phyloP scores from a whole-genome alignment of 352 stramenopile species.

The Globisporangium acanthophoron region DNA sequence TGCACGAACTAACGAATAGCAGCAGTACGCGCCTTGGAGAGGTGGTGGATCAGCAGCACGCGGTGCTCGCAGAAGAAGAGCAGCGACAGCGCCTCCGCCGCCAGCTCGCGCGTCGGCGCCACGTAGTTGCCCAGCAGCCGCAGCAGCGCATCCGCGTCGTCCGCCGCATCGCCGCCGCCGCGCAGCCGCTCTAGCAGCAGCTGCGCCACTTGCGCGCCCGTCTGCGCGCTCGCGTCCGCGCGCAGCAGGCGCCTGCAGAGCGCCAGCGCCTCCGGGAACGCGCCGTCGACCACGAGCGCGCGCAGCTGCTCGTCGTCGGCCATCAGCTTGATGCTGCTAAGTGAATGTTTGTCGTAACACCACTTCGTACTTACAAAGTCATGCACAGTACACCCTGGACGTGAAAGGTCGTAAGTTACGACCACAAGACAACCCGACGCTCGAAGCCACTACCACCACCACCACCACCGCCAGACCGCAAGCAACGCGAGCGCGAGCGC shows the following conservation, averaged over 20 bases:
- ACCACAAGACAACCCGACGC: too few relatives aligned
- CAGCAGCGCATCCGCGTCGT: slow-evolving; percentile 69
- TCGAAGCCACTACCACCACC: too few relatives aligned
- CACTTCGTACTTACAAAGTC: not conserved
- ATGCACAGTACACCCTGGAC: too few relatives aligned
- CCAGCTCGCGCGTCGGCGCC: slow-evolving; percentile 61
- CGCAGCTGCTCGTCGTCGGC: slow-evolving; percentile 25
- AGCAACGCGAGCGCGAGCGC: too few relatives aligned
- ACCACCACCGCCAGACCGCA: too few relatives aligned
- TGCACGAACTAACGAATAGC: not conserved
- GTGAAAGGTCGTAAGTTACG: too few relatives aligned
- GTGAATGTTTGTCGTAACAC: not conserved
- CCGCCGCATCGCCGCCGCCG: slow-evolving; percentile 40
- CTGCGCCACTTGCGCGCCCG: slow-evolving; percentile 34
- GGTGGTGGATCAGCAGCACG: slow-evolving; percentile 73
- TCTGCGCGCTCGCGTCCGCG: slow-evolving; percentile 27
- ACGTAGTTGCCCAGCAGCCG: slow-evolving; percentile 74
- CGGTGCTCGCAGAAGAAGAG: slow-evolving; percentile 71
- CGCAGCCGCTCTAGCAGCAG: slow-evolving; percentile 72
- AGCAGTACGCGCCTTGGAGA: slow-evolving; percentile 46
- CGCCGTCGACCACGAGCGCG: slow-evolving; percentile 45
- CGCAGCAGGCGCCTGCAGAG: slow-evolving; percentile 53
- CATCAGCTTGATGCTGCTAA: not conserved
- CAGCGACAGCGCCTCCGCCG: slow-evolving; percentile 63
- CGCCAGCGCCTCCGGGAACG: slow-evolving; percentile 33